A percentile compares a stretch with the other conserved stretches of the same genome.
phyloP scores from a whole-genome alignment of 2,329 filamentous ascomycete genomes.

The Claviceps fusiformis region DNA sequence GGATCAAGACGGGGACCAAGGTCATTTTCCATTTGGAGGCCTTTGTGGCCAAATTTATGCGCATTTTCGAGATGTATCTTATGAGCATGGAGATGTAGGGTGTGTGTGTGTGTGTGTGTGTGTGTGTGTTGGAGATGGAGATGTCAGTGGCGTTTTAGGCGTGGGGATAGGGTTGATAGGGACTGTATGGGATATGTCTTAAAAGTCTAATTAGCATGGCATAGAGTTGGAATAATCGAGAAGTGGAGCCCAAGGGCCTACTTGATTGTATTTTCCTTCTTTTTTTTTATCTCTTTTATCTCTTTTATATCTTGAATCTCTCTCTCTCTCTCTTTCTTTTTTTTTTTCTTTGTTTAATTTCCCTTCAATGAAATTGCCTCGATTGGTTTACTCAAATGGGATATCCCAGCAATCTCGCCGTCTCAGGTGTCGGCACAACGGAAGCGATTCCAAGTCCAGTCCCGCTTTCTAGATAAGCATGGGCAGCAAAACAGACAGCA shows the following conservation, averaged over 20 bases:
- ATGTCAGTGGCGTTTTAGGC: background rate
- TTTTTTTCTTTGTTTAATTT: too few relatives aligned
- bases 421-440: too few relatives aligned
- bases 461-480: too few relatives aligned
- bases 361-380: too few relatives aligned
- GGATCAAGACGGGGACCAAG: constrained; percentile 83
- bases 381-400: too few relatives aligned
- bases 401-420: too few relatives aligned
- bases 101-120: too few relatives aligned
- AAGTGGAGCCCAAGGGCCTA: background rate
- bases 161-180: background rate
- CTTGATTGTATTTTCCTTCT: background rate
- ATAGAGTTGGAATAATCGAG: background rate
- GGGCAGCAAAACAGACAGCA: too few relatives aligned
- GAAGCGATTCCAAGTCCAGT: too few relatives aligned
- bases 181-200: background rate
- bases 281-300: too few relatives aligned
- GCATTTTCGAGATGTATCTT: constrained; percentile 77
- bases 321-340: too few relatives aligned
- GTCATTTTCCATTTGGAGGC: constrained; percentile 97
- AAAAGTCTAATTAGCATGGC: background rate
- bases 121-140: background rate
- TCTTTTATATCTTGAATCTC: too few relatives aligned
- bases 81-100: constrained; percentile 67
- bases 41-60: constrained; percentile 98